phyloP scores from a whole-genome alignment of 2,329 filamentous ascomycete species.

The Leptographium flavum region DNA sequence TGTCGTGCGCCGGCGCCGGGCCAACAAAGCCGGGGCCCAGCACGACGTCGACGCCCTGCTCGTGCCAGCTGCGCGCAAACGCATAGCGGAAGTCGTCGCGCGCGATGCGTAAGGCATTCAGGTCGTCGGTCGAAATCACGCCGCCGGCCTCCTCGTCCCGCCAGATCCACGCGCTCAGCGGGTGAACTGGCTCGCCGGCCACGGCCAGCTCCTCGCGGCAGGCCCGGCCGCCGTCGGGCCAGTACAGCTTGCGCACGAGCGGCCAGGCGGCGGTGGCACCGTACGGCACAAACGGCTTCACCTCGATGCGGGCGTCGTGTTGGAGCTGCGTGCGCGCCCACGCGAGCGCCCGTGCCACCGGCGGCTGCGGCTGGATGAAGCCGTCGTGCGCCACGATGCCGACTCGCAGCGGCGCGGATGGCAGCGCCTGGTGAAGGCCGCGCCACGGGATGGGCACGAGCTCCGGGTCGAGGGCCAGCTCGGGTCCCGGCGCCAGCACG shows the following conservation, averaged over 20 bases:
- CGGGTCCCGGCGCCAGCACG: conserved; percentile 43
- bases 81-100: conserved; percentile 19
- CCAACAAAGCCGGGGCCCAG: conserved; percentile 22
- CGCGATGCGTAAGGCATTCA: conserved; percentile 14
- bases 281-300: conserved; percentile 22
- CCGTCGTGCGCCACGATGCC: conserved; percentile 15
- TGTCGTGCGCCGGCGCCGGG: conserved; percentile 22
- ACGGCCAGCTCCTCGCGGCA: conserved; percentile 19
- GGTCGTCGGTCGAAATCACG: conserved; percentile 12
- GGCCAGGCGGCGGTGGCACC: conserved; percentile 16
- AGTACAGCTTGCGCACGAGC: conserved; percentile 27
- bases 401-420: conserved; percentile 1
- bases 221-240: conserved; percentile 25
- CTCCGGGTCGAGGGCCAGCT: conserved; percentile 46
- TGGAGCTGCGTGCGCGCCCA: conserved; percentile 18
- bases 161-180: conserved; percentile 26
- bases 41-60: conserved; percentile 23
- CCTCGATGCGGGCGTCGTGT: conserved; percentile 11
- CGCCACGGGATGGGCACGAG: conserved; percentile 47
- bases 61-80: conserved; percentile 21
- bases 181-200: conserved; percentile 28
- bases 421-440: neutral
- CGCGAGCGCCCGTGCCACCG: conserved; percentile 39
- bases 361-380: conserved; percentile 36
- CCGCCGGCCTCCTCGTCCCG: conserved; percentile 15